Conservation (phyloP, 106 monocot species). For the Iris macrosiphon region DNA sequence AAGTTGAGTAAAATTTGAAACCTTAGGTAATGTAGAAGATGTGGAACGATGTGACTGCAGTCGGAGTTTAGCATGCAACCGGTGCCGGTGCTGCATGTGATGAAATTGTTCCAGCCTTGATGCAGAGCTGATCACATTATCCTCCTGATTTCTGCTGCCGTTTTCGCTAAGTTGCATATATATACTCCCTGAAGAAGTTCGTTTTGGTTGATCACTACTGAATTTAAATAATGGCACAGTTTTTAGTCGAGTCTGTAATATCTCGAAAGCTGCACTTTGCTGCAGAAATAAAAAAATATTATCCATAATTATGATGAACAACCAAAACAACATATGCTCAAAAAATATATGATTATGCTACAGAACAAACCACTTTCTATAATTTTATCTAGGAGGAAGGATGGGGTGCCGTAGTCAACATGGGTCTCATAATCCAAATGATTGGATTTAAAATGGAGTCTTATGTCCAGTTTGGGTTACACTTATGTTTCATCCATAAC, state of each 20-base stretch:
- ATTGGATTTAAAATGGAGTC: too few species aligned
- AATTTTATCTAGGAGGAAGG: too few species aligned
- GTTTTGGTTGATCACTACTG: constrained; percentile 26
- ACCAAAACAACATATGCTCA: too few species aligned
- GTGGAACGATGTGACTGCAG: constrained; percentile 13
- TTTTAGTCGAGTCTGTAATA: constrained; percentile 75
- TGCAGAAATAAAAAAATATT: constrained; percentile 26
- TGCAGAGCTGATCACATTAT: constrained; percentile 49
- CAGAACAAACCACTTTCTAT: too few species aligned
- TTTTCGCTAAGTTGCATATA: constrained; percentile 26
- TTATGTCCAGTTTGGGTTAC: too few species aligned
- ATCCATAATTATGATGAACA: not conserved
- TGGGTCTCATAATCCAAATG: too few species aligned
- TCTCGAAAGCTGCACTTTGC: constrained; percentile 89
- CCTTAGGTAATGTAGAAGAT: constrained; percentile 36
- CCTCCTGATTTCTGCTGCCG: constrained; percentile 28
- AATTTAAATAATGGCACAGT: constrained; percentile 39
- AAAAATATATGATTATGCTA: too few species aligned
- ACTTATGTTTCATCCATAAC: too few species aligned
- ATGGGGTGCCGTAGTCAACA: too few species aligned
- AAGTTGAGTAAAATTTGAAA: not conserved
- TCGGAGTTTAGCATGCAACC: constrained; percentile 24
- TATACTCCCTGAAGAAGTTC: constrained; percentile 29
- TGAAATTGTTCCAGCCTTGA: constrained; percentile 55
- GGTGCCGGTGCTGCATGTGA: constrained; percentile 50